phyloP scores from a whole-genome alignment of 1,284 basidiomycete genomes.

The Apiotrichum mycotoxinovorans region DNA sequence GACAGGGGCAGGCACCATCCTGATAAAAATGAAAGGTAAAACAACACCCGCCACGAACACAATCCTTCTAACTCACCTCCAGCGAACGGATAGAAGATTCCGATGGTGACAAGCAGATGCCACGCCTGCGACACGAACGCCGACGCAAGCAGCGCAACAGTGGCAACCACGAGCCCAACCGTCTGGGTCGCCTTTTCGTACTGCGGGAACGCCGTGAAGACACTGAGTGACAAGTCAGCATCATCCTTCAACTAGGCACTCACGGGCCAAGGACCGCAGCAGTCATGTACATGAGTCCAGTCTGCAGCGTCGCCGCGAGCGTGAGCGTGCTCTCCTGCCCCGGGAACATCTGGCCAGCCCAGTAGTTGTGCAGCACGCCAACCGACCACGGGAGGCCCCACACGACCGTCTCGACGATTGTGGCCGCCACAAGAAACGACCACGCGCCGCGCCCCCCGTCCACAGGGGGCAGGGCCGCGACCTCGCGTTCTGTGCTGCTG shows the following conservation, averaged over 20 bases:
- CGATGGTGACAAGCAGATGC: slow-evolving; percentile 46
- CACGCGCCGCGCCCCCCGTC: slow-evolving; percentile 44
- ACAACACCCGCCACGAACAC: neutral
- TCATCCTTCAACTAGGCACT: slow-evolving; percentile 12
- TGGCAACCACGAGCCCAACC: slow-evolving; percentile 29
- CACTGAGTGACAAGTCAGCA: slow-evolving; percentile 7
- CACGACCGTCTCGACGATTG: slow-evolving; percentile 15
- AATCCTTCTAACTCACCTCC: slow-evolving; percentile 23
- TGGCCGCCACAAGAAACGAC: slow-evolving; percentile 42
- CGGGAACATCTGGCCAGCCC: slow-evolving; percentile 39
- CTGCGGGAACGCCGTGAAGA: slow-evolving; percentile 36
- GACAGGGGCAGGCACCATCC: too few species aligned
- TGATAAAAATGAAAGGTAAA: too few species aligned
- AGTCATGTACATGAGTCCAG: slow-evolving; percentile 44
- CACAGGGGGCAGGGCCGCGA: slow-evolving; percentile 35
- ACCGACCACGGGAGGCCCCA: slow-evolving; percentile 49
- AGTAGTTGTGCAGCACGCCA: slow-evolving; percentile 47
- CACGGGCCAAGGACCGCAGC: slow-evolving; percentile 38
- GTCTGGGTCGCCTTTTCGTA: slow-evolving; percentile 29
- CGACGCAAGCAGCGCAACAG: slow-evolving; percentile 28
- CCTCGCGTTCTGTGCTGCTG: slow-evolving; percentile 3
- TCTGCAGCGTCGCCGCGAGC: slow-evolving; percentile 45
- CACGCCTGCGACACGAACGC: slow-evolving; percentile 46
- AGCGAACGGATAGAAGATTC: slow-evolving; percentile 43
- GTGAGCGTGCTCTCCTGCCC: slow-evolving; percentile 34